Percentiles rank a stretch among this genome's conserved stretches.
These are phyloP conservation scores for Brassica hybrid DNA, from an alignment of 441 rosid species.

Conservation along the genomic window DNA sequence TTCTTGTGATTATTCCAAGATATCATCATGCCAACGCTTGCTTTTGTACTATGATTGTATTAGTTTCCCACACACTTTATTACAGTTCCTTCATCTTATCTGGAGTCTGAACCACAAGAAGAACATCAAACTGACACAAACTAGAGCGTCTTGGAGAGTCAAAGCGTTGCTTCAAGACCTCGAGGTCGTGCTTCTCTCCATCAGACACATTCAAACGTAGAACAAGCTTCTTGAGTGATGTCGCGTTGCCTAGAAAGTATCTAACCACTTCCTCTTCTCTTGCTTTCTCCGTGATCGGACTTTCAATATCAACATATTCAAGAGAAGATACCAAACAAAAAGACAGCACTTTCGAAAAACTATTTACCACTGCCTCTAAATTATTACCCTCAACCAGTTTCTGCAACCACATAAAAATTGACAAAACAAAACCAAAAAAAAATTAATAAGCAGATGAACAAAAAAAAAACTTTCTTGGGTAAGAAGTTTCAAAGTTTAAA, in stretches of 20 bases:
- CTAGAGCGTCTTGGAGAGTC: constrained; percentile 15
- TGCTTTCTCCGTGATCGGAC: background rate
- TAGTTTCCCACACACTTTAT: background rate
- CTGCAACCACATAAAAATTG: background rate
- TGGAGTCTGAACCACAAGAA: background rate
- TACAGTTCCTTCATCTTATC: background rate
- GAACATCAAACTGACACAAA: constrained; percentile 5
- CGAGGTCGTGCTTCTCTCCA: constrained; percentile 3
- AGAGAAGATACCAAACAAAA: background rate
- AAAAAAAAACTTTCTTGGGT: background rate
- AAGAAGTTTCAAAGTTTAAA: background rate
- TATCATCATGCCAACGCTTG: background rate
- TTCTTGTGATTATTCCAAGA: background rate
- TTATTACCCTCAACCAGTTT: background rate
- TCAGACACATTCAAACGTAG: constrained; percentile 1
- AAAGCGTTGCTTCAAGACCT: background rate
- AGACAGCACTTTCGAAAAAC: background rate
- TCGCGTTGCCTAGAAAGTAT: background rate
- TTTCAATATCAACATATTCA: background rate
- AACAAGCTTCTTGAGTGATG: constrained; percentile 7
- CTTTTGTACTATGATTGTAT: background rate
- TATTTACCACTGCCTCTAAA: background rate
- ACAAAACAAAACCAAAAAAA: background rate
- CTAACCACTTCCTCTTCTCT: background rate
- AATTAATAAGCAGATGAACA: background rate